Conservation (phyloP, 179 eudicot species). For the Vitellaria paradoxa region DNA sequence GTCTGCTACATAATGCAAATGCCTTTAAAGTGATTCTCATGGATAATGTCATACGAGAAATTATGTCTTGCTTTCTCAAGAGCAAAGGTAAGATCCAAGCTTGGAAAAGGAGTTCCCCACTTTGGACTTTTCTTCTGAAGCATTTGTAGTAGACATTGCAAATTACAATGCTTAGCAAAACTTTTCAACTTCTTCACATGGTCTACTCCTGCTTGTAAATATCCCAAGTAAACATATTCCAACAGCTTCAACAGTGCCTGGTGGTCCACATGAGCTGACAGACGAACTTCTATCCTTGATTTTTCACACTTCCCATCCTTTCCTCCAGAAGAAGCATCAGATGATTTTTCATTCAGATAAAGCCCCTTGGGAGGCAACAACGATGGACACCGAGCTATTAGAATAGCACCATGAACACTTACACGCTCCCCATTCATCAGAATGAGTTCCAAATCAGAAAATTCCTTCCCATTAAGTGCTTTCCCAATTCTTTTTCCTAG, state of each 20-base stretch:
- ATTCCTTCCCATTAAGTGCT: conserved; percentile 43
- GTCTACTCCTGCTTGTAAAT: conserved; percentile 47
- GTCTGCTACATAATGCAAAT: neutral
- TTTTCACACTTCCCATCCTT: conserved; percentile 19
- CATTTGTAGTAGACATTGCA: conserved; percentile 51
- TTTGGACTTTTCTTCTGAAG: conserved; percentile 54
- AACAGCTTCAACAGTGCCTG: conserved; percentile 58
- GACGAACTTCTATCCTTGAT: conserved; percentile 42
- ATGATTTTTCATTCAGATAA: conserved; percentile 22
- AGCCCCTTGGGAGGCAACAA: conserved; percentile 48
- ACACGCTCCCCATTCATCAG: conserved; percentile 46
- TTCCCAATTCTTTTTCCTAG: conserved; percentile 50
- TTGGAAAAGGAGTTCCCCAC: conserved; percentile 67
- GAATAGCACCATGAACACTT: conserved; percentile 64
- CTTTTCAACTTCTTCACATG: conserved; percentile 55
- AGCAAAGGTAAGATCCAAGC: conserved; percentile 57
- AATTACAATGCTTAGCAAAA: conserved; percentile 62
- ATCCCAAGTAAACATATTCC: conserved; percentile 69
- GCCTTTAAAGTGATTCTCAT: neutral
- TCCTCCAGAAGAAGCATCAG: conserved; percentile 16
- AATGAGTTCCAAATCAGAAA: conserved; percentile 56
- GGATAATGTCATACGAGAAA: conserved; percentile 54
- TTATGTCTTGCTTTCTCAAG: conserved; percentile 53
- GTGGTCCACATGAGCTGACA: conserved; percentile 70
- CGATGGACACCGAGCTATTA: conserved; percentile 61